Evolutionary conservation across 306 rosid genomes (phyloP), one percentile per base, ranked within the genome.

Genomic region (Trifolium fragiferum): DNA sequence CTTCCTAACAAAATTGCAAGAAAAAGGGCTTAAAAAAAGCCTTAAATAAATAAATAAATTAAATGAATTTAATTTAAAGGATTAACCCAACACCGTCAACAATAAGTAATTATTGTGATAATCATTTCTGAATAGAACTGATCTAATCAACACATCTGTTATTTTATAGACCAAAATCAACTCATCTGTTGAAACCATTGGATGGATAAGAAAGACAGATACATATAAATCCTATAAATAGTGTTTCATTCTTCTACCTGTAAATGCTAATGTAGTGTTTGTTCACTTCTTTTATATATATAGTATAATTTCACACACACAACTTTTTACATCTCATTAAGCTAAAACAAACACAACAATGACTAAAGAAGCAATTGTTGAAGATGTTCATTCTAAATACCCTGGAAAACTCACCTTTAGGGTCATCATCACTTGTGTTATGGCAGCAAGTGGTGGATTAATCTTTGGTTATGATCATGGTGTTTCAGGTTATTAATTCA

Each of bases 401-500:
- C 90, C 95, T 0, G 95, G 90, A 0, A 74, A 83, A 25, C 86
- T 86, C 62, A 90, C 93, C 8, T 11, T 27, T 12, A 84, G 86
- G 79, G 98, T 93, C 53, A 40, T 87, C 0, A 2, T 79, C 15
- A 80, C 87, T 13, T 90, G 93, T 50, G 2, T 90, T 11, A 62
- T 86, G 33, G 98, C 96, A 2, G 95, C 93, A 0, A 74, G 76
- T 1, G 97, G 95, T 1, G 98, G 96, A 8, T 7, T 93, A 41
- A 93, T 93, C 27, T 93, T 90, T 50, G 98, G 97, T 14, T 93
- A 93, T 49, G 97, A 93, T 75, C 90, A 89, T 21, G 97, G 98
- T 5, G 82, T 90, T 72, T 93, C 98, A 55, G 97, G 98, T 93
- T 76, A 21, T 6, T 92, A 78, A 20, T 6, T 88, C 68, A 20